Evolutionary conservation across 2,329 filamentous ascomycete genomes (phyloP).

Genomic region (Aspergillus niger): DNA sequence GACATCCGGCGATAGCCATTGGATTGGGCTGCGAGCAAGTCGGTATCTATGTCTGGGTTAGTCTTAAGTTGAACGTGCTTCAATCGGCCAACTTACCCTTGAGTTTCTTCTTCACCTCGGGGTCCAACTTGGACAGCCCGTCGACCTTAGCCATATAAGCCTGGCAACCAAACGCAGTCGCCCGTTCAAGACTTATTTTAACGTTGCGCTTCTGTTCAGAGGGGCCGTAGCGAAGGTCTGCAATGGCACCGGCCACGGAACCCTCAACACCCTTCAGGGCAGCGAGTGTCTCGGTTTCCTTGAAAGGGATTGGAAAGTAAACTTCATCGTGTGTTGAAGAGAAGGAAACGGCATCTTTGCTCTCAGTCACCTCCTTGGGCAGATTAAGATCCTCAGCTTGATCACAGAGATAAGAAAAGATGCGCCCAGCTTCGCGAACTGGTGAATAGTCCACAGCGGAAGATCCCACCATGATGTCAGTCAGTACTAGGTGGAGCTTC

Average conservation of each 20-base stretch:
- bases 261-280: slow-evolving; percentile 64
- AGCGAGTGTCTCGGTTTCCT: slow-evolving; percentile 55
- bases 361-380: slow-evolving; percentile 33
- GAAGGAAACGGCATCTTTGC: slow-evolving; percentile 40
- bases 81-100: slow-evolving; percentile 31
- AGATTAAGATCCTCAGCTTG: slow-evolving; percentile 37
- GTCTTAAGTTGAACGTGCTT: neutral
- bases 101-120: slow-evolving; percentile 40
- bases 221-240: slow-evolving; percentile 55
- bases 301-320: slow-evolving; percentile 51
- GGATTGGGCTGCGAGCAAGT: slow-evolving; percentile 70
- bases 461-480: slow-evolving; percentile 22
- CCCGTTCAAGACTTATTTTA: slow-evolving; percentile 40
- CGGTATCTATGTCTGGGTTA: slow-evolving; percentile 60
- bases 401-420: slow-evolving; percentile 39
- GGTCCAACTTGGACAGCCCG: slow-evolving; percentile 42
- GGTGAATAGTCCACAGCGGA: slow-evolving; percentile 33
- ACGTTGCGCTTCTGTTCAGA: slow-evolving; percentile 40
- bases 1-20: slow-evolving; percentile 71
- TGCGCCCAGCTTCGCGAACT: slow-evolving; percentile 39
- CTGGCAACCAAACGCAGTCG: slow-evolving; percentile 45
- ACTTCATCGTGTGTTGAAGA: slow-evolving; percentile 39
- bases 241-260: slow-evolving; percentile 61
- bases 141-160: slow-evolving; percentile 46
- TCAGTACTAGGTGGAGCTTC: neutral